These are phyloP conservation scores for Prunus fruticosa DNA, from an alignment of 306 rosid genomes.

Conservation along the genomic window DNA sequence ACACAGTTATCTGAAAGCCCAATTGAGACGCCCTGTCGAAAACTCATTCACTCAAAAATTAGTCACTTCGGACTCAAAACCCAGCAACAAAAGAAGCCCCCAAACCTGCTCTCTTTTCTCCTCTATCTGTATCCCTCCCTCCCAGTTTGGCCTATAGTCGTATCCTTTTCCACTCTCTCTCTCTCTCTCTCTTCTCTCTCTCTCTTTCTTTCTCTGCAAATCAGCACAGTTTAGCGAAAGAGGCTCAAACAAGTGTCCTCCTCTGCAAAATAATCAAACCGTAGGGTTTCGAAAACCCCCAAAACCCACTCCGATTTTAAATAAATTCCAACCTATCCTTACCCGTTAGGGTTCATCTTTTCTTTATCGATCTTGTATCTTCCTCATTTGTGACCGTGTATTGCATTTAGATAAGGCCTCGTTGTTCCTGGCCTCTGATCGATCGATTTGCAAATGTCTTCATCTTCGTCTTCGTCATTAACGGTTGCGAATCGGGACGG, in stretches of 20 bases:
- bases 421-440: constrained; percentile 29
- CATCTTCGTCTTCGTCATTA: constrained; percentile 30
- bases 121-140: constrained; percentile 5
- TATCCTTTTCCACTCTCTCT: constrained; percentile 17
- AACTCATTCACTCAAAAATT: neutral
- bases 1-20: neutral
- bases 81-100: constrained; percentile 7
- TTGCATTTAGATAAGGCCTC: constrained; percentile 24
- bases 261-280: constrained; percentile 7
- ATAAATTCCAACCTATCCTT: neutral
- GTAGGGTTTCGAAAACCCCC: constrained; percentile 34
- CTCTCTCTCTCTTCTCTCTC: neutral
- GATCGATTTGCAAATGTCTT: constrained; percentile 74
- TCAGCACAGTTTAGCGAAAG: constrained; percentile 13
- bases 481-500: constrained; percentile 60
- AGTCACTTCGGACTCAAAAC: neutral
- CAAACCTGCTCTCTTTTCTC: neutral
- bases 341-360: constrained; percentile 16
- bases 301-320: constrained; percentile 6
- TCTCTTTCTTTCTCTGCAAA: neutral
- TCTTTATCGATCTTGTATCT: neutral
- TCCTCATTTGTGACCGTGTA: neutral
- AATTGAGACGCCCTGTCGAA: neutral
- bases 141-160: neutral
- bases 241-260: constrained; percentile 20